Base-by-base conservation (phyloP, 1,284 basidiomycete species). In the Meripilus lineatus region DNA sequence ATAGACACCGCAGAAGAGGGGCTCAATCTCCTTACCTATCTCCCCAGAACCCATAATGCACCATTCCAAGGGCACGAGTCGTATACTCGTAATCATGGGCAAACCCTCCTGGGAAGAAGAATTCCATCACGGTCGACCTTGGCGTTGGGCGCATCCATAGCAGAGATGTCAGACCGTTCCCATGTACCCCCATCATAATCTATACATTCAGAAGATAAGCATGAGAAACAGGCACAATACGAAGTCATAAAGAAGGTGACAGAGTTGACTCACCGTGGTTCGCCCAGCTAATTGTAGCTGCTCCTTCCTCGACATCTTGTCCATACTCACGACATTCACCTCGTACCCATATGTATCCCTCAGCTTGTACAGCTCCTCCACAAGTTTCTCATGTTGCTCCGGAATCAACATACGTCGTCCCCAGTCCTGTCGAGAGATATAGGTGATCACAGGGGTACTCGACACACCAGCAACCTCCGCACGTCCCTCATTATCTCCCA, bases 121-220 rank as follows among this genome's bases (percentile, higher is more conserved):
- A 91, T 58, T 94, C 91, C 65, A 93, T 90, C 37, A 92, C 86
- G 0, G 87, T 89, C 15, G 84, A 73, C 14, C 80, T 70, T 8
- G 77, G 77, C 1, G 74, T 76, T 1, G 87, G 86, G 22, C 82
- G 79, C 89, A 93, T 91, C 89, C 89, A 93, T 4, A 93, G 58
- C 2, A 91, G 68, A 10, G 86, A 77, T 0, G 90, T 91, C 28
- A 93, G 63, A 34, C 89, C 90, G 58, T 92, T 90, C 7, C 90
- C 90, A 57, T 93, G 90, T 14, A 93, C 82, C 46, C 89, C 89
- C 75, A 91, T 82, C 77, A 92, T 75, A 54, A 92, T 84, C 85
- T 91, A 32, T 5, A 24, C 10, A 17, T 2, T 39, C 32, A 28
- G 39, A 33, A 42, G 35, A 37, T 4, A 13, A 36, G 21, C 21